These are phyloP conservation scores for Chaetomium strumarium DNA, from an alignment of 2,329 filamentous ascomycete species.

Conservation along the genomic window DNA sequence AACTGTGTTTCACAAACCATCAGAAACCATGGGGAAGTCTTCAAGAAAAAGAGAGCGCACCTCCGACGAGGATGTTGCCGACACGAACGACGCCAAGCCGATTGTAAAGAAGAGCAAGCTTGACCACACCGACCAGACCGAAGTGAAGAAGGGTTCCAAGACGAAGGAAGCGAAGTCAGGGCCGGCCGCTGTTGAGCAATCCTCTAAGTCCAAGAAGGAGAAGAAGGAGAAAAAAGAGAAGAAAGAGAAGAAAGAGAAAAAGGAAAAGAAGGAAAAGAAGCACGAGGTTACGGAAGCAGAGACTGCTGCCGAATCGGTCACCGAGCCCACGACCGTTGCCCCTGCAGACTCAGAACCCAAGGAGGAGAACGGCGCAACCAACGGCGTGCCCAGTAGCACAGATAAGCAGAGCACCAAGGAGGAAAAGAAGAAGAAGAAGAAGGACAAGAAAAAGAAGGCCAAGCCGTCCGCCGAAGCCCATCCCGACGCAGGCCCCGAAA, in stretches of 20 bases:
- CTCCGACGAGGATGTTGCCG: constrained; percentile 22
- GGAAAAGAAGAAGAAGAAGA: constrained; percentile 27
- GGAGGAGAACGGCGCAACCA: constrained; percentile 1
- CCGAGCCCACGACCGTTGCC: neutral
- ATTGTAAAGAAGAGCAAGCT: constrained; percentile 27
- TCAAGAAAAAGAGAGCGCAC: constrained; percentile 24
- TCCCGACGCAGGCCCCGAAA: neutral
- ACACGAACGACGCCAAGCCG: constrained; percentile 16
- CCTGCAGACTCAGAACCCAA: neutral
- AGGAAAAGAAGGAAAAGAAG: constrained; percentile 31
- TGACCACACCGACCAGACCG: constrained; percentile 24
- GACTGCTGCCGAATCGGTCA: neutral
- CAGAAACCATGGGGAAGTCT: constrained; percentile 20
- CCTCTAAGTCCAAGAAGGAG: constrained; percentile 25
- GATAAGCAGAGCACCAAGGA: constrained; percentile 29
- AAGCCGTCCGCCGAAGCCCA: constrained; percentile 26
- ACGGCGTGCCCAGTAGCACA: constrained; percentile 12
- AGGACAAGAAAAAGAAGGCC: constrained; percentile 30
- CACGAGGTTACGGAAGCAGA: constrained; percentile 15
- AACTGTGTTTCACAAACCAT: neutral
- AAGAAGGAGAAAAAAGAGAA: constrained; percentile 28
- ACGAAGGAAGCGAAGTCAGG: constrained; percentile 13
- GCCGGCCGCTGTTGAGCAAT: neutral
- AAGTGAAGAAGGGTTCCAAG: constrained; percentile 22
- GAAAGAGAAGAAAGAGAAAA: constrained; percentile 15